A percentile compares a stretch with the other conserved stretches of the same genome.
These are phyloP conservation scores for Coleophoma crateriformis DNA, from an alignment of 2,329 filamentous ascomycete species.

Conservation along the genomic window DNA sequence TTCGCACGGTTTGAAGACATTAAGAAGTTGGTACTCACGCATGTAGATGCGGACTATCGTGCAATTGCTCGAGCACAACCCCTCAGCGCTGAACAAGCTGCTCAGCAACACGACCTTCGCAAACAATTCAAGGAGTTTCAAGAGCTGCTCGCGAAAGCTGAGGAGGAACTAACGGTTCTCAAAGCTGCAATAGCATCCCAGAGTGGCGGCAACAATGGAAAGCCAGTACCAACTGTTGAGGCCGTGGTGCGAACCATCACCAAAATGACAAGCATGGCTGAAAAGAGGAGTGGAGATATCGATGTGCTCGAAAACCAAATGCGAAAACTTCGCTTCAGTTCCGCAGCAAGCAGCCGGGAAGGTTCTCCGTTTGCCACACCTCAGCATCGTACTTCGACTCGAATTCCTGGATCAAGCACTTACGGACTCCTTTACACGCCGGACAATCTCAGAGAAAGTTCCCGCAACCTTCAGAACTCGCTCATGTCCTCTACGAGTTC, in stretches of 20 bases:
- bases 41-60: slow-evolving; percentile 60
- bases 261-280: slow-evolving; percentile 89
- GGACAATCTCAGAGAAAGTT: slow-evolving; percentile 19
- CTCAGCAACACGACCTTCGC: slow-evolving; percentile 79
- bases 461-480: slow-evolving; percentile 20
- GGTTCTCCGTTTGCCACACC: slow-evolving; percentile 34
- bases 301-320: slow-evolving; percentile 86
- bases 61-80: slow-evolving; percentile 65
- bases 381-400: slow-evolving; percentile 16
- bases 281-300: slow-evolving; percentile 86
- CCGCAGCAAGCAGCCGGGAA: slow-evolving; percentile 32
- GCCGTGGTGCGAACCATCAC: slow-evolving; percentile 85
- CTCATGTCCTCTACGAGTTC: slow-evolving; percentile 22
- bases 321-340: slow-evolving; percentile 57
- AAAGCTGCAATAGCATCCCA: slow-evolving; percentile 68
- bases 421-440: slow-evolving; percentile 22
- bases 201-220: slow-evolving; percentile 43
- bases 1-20: slow-evolving; percentile 74
- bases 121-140: slow-evolving; percentile 70
- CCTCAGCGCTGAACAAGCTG: slow-evolving; percentile 76
- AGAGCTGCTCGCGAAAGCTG: slow-evolving; percentile 68
- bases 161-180: slow-evolving; percentile 74
- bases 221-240: slow-evolving; percentile 69
- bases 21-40: slow-evolving; percentile 65
- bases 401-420: slow-evolving; percentile 17